Conservation (phyloP, 2,329 filamentous ascomycete genomes). For the Zasmidium cellare region DNA sequence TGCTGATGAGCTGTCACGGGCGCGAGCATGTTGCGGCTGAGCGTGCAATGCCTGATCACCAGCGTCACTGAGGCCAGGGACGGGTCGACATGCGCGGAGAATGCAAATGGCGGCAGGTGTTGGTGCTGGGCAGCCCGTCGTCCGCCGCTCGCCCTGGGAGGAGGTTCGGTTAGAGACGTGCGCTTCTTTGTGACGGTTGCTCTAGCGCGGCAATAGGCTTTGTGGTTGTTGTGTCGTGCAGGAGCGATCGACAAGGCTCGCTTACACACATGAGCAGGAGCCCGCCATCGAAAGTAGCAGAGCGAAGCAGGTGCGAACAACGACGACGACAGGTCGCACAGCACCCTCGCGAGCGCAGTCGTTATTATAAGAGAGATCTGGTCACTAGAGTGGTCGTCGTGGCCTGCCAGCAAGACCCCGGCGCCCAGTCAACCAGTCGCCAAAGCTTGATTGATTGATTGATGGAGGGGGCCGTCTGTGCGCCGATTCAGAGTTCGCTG, state of each 20-base stretch:
- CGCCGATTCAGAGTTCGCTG: neutral
- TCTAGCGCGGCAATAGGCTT: slow-evolving; percentile 6
- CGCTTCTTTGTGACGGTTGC: neutral
- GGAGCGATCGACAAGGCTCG: slow-evolving; percentile 12
- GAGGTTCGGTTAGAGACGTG: slow-evolving; percentile 7
- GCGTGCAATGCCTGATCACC: neutral
- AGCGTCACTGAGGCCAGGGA: neutral
- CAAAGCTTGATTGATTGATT: neutral
- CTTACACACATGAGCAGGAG: slow-evolving; percentile 8
- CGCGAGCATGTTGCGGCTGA: neutral
- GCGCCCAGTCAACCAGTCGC: neutral
- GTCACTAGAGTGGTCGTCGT: neutral
- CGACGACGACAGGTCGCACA: slow-evolving; percentile 1
- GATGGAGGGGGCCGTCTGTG: neutral
- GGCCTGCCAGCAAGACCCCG: no score
- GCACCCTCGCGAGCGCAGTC: no score
- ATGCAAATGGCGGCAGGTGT: neutral
- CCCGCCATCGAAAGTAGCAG: no score
- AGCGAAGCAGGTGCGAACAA: neutral
- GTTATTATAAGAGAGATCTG: no score
- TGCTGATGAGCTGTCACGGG: neutral
- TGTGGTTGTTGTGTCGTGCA: slow-evolving; percentile 18
- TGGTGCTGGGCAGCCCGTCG: no score
- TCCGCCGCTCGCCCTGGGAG: no score
- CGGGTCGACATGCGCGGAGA: neutral